Evolutionary conservation across 2,329 filamentous ascomycete genomes (phyloP).

Genomic region (Pyricularia sp.): DNA sequence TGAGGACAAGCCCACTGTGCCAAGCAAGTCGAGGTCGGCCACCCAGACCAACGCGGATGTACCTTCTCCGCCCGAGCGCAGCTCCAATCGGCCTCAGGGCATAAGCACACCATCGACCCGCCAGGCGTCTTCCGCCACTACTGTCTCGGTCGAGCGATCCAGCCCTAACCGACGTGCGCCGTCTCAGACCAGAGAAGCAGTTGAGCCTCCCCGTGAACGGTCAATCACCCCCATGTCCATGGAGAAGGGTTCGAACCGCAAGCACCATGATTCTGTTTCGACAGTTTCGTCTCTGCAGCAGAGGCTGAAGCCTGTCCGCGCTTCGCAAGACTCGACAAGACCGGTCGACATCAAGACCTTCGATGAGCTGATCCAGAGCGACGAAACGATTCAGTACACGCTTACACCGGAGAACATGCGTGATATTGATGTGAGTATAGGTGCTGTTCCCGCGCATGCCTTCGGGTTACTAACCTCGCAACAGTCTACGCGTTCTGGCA

Average conservation of each 20-base stretch:
- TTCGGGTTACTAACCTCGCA: background rate
- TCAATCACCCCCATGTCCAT: background rate
- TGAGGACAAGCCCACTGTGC: constrained; percentile 22
- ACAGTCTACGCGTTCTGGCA: constrained; percentile 27
- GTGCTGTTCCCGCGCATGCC: constrained; percentile 7
- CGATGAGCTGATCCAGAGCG: constrained; percentile 69
- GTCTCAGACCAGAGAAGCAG: constrained; percentile 6
- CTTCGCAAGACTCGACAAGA: constrained; percentile 38
- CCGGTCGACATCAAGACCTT: constrained; percentile 39
- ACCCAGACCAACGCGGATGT: constrained; percentile 6
- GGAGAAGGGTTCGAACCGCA: constrained; percentile 16
- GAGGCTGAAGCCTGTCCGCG: constrained; percentile 39
- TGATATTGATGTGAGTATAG: constrained; percentile 51
- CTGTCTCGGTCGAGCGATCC: constrained; percentile 16
- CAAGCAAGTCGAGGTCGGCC: constrained; percentile 16
- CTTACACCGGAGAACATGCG: constrained; percentile 70
- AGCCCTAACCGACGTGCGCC: background rate
- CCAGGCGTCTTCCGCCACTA: constrained; percentile 17
- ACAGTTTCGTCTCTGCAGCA: constrained; percentile 34
- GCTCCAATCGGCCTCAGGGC: constrained; percentile 6
- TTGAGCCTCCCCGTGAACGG: constrained; percentile 3
- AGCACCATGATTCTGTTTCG: constrained; percentile 36
- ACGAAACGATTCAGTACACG: constrained; percentile 72
- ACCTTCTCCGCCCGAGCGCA: constrained; percentile 10
- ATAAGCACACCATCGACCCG: background rate